Evolutionary conservation across 2,329 filamentous ascomycete genomes (phyloP), one percentile per base, ranked within the genome.

Genomic region (Verticillium longisporum): DNA sequence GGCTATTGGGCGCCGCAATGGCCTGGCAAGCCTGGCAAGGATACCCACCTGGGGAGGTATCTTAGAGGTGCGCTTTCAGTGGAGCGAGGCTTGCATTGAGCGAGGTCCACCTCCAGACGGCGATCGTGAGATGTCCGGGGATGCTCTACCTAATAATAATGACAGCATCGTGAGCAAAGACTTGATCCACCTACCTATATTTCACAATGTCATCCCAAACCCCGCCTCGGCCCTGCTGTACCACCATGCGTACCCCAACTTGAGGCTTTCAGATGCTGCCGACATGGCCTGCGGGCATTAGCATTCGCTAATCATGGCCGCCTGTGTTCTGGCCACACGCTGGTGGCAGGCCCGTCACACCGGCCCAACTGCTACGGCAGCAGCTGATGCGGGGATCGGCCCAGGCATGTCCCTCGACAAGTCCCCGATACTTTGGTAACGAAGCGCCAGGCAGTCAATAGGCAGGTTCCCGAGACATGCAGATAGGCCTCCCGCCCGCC

Each of bases 391-490:
- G 55, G 55, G 55, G 55, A 56, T 36, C 32, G n/a, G 33, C 54
- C 36, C 34, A 37, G 37, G 36, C 5, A 21, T 45, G 18, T 2
- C 18, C 55, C 9, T 36, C 37, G 7, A 36, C 32, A 58, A 26
- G 41, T 50, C 18, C 11, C 60, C 60, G 55, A 50, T 64, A 64
- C 63, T 56, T 64, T 18, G 56, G 54, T 61, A 50, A 36, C n/a
- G 36, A 13, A 32, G 2, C 7, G 41, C 14, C 4, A 9, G 3
- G 41, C n/a, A 7, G 60, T 61, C 60, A 62, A 64, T 62, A 45
- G 37, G 37, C 56, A 63, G 63, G 63, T 64, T 56, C 62, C 54
- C 32, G 41, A 56, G 56, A 64, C 63, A 26, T 50, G 14, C 14
- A 21, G 41, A 50, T 50, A 6, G 7, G 6, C n/a, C 9, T 18